Conservation (phyloP, 192 early-diverging fungal species). For the Gigaspora rosea region DNA sequence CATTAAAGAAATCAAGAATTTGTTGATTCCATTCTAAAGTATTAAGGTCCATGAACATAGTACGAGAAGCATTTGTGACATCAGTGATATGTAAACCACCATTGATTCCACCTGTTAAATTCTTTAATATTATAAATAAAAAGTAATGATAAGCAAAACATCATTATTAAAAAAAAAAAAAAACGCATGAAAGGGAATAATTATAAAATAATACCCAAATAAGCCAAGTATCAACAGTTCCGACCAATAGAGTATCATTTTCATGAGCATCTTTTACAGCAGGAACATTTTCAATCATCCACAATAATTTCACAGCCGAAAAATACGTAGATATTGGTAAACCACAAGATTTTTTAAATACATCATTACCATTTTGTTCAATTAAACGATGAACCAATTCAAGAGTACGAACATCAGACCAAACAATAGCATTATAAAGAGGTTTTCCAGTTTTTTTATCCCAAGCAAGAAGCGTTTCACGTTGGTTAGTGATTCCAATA, state of each 20-base stretch:
- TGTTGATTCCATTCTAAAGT: conserved; percentile 80
- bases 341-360: conserved; percentile 66
- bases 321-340: conserved; percentile 92
- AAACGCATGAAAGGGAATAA: background rate
- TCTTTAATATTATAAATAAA: conserved; percentile 45
- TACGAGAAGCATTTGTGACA: conserved; percentile 92
- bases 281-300: conserved; percentile 85
- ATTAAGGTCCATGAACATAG: conserved; percentile 91
- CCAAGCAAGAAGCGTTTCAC: conserved; percentile 93
- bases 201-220: conserved; percentile 64
- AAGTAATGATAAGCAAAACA: background rate
- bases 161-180: background rate
- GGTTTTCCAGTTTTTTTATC: conserved; percentile 77
- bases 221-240: conserved; percentile 93
- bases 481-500: conserved; percentile 93
- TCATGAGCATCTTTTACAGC: conserved; percentile 74
- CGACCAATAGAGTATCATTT: conserved; percentile 73
- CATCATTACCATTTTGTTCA: conserved; percentile 47
- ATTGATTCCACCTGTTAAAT: conserved; percentile 78
- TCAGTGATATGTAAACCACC: conserved; percentile 83
- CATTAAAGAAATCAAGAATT: conserved; percentile 74
- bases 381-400: conserved; percentile 67
- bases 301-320: conserved; percentile 86
- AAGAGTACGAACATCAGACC: conserved; percentile 86
- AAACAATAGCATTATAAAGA: conserved; percentile 87